phyloP scores from a whole-genome alignment of 495 filamentous ascomycete species.

The Trichocladium uniseriatum region DNA sequence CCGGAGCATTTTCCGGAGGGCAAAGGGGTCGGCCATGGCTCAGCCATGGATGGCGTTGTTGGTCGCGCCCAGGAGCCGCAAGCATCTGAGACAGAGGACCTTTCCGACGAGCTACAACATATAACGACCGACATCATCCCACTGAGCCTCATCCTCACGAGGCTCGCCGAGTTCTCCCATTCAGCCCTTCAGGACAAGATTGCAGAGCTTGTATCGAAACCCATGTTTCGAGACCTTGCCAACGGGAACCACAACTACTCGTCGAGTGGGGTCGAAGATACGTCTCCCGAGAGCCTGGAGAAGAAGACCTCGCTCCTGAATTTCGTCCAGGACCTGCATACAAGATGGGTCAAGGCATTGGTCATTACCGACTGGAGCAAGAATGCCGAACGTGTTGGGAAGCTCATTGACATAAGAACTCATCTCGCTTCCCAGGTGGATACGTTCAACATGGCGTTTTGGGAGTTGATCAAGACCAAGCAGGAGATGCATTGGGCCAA shows the following conservation, averaged over 20 bases:
- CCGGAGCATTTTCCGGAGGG: slow-evolving; percentile 6
- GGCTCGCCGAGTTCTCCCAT: slow-evolving; percentile 74
- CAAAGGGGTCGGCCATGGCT: slow-evolving; percentile 13
- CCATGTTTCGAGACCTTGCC: slow-evolving; percentile 34
- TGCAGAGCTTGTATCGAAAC: slow-evolving; percentile 56
- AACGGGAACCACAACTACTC: slow-evolving; percentile 7
- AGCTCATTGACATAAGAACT: slow-evolving; percentile 71
- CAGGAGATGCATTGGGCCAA: slow-evolving; percentile 52
- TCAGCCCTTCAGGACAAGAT: slow-evolving; percentile 64
- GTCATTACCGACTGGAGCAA: slow-evolving; percentile 83
- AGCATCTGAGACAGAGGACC: slow-evolving; percentile 36
- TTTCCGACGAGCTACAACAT: slow-evolving; percentile 68
- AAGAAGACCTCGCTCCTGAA: slow-evolving; percentile 75
- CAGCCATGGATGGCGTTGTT: slow-evolving; percentile 17
- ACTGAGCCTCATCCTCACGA: slow-evolving; percentile 56
- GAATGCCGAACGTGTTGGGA: slow-evolving; percentile 64
- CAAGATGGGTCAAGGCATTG: slow-evolving; percentile 75
- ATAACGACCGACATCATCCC: slow-evolving; percentile 68
- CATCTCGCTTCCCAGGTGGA: slow-evolving; percentile 55
- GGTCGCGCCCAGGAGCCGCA: slow-evolving; percentile 10
- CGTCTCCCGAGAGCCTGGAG: slow-evolving; percentile 54
- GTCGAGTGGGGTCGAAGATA: slow-evolving; percentile 36
- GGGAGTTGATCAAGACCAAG: slow-evolving; percentile 60
- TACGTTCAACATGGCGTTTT: slow-evolving; percentile 47
- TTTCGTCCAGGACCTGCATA: slow-evolving; percentile 50